Base-by-base conservation (phyloP, 148 eudicot species). In the Diospyros lotus region DNA sequence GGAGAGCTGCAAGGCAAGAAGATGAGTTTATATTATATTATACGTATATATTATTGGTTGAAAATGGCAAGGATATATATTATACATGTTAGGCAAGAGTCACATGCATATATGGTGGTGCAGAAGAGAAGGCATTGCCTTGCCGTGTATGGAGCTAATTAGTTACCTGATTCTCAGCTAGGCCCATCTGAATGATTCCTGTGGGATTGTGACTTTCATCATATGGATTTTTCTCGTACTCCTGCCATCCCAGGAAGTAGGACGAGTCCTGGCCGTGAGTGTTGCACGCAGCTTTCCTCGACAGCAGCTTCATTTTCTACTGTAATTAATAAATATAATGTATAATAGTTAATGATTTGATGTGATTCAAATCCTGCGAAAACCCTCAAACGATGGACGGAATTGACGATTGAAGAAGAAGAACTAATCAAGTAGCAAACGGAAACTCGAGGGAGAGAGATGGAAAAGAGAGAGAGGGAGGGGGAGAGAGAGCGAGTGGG, bases 151-250 rank as follows among this genome's bases (percentile, higher is more conserved):
- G 8, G 28, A n/a, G 8, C 39, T 58, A 58, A n/a, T 6, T 12
- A 50, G 11, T 40, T 62, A 82, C 84, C 79, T 78, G 91, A 73
- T 91, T 91, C 12, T 91, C 96, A 4, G 96, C 96, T 0, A 91
- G 87, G 2, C 96, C 96, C 96, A 91, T 91, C 80, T 91, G 96
- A 66, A 91, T 91, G 80, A 91, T 91, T 48, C 96, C 96, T 0
- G 78, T 66, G 0, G 89, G 87, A 73, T 91, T 91, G 4, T 45
- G 40, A 13, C 65, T 39, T 38, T 80, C 85, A 56, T 87, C 71
- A 64, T 86, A 89, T 4, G 91, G 96, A 45, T 86, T 89, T 60
- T 87, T 89, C 82, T 89, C 87, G 58, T 91, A 91, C 69, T 91
- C 91, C 72, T 89, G 75, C 96, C 96, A 91, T 62, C 96, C 96